These are phyloP conservation scores for Mycena chlorophos DNA, from an alignment of 768 basidiomycete species.

Conservation along the genomic window DNA sequence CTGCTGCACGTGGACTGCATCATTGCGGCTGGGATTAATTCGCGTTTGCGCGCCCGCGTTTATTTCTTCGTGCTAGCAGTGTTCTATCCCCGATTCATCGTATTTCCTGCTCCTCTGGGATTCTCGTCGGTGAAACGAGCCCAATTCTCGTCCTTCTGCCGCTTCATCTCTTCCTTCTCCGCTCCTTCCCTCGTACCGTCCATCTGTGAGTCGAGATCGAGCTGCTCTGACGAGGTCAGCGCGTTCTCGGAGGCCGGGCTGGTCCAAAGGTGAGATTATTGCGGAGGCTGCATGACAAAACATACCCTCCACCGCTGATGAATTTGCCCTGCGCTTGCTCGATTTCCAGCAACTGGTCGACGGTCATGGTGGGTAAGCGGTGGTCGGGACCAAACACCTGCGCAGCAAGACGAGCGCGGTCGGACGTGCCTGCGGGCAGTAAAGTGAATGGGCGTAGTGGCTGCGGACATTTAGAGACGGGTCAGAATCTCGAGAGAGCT, in stretches of 20 bases:
- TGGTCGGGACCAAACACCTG: slow-evolving; percentile 86
- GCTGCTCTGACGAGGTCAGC: slow-evolving; percentile 76
- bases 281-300: slow-evolving; percentile 11
- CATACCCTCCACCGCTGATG: slow-evolving; percentile 84
- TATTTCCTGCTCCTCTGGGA: slow-evolving; percentile 92
- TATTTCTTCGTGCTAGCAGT: too few relatives aligned
- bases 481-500: not conserved
- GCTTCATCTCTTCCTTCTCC: slow-evolving; percentile 70
- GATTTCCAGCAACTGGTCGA: slow-evolving; percentile 91
- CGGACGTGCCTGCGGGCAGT: slow-evolving; percentile 65
- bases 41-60: not conserved
- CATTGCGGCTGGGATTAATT: too few relatives aligned
- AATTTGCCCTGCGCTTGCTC: slow-evolving; percentile 85
- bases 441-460: slow-evolving; percentile 92
- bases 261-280: slow-evolving; percentile 11
- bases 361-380: slow-evolving; percentile 89
- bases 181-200: slow-evolving; percentile 75
- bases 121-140: slow-evolving; percentile 84
- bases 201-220: slow-evolving; percentile 77
- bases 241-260: slow-evolving; percentile 67
- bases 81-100: slow-evolving; percentile 92
- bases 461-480: slow-evolving; percentile 39
- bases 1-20: not conserved
- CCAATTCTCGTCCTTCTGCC: slow-evolving; percentile 90
- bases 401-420: slow-evolving; percentile 71